Base-by-base conservation (phyloP, 2,329 filamentous ascomycete genomes). In the Apiospora malaysiana region DNA sequence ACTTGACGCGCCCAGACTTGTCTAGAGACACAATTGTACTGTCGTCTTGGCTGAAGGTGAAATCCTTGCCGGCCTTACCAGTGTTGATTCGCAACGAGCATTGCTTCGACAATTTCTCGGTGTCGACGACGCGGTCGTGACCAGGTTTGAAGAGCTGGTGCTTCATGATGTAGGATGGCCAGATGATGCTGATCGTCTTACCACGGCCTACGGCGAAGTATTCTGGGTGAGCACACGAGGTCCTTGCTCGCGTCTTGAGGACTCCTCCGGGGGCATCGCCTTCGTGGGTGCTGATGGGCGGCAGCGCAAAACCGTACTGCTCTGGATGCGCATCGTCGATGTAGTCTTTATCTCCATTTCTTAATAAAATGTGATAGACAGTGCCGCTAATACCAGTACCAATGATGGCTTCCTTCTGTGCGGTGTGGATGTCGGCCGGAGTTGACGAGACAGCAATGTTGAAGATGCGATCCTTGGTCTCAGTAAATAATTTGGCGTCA, bases 51-150 rank as follows among this genome's bases (percentile, higher is more conserved):
- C 95, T 98, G 83, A 99, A 99, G 66, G 92, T 93, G 80, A 99
- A 99, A 81, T 99, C 96, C 82, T 99, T 99, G 74, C 95, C 96
- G 75, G 96, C 95, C 85, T 99, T 99, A 76, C 95, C 96, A 73
- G 95, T 98, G 76, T 95, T 94, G 82, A 99, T 97, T 83, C 95
- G 97, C 74, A 98, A 85, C 67, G 93, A 93, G 78, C 93, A 95
- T 79, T 98, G 92, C 78, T 92, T 91, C 75, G 96, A 89, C 74
- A 97, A 94, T 78, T 91, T 93, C 79, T 97, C 94, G 0, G 93
- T 96, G 79, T 98, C 93, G 72, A 97, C 94, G 69, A 91, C 85
- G 59, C 89, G 89, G 75, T 91, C 89, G 74, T 90, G 87, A 40
- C 88, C 89, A 68, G 87, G 83, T 81, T 90, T 91, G 82, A 92